A percentile compares a stretch with the other conserved stretches of the same genome.
Evolutionary conservation across 2,329 filamentous ascomycete genomes (phyloP).

Genomic region (Sordariomycetes sp.): DNA sequence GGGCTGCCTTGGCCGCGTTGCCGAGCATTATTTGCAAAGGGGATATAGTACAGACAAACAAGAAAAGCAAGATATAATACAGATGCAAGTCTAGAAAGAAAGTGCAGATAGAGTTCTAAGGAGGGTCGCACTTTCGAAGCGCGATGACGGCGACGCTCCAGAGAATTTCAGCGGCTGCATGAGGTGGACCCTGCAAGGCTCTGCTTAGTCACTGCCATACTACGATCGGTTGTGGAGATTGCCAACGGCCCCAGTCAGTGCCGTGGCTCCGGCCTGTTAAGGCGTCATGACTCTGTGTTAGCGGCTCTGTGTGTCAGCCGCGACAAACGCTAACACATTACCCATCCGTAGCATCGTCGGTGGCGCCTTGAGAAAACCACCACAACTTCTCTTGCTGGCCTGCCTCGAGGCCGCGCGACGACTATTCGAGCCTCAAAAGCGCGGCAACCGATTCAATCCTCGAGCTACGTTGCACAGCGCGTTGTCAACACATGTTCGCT

Average conservation of each 20-base stretch:
- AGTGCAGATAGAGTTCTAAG: not conserved
- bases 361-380: constrained; percentile 3
- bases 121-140: not conserved
- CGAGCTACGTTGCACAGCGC: no score
- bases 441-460: no score
- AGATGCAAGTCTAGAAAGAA: not conserved
- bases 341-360: not conserved
- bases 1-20: constrained; percentile 40
- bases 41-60: not conserved
- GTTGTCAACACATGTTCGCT: no score
- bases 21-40: constrained; percentile 32
- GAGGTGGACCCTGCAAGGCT: not conserved
- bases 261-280: not conserved
- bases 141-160: not conserved
- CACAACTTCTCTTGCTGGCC: constrained; percentile 1
- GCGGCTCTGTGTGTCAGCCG: not conserved
- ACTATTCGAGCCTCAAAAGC: not conserved
- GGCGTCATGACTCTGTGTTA: not conserved
- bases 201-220: not conserved
- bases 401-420: not conserved
- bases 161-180: constrained; percentile 1
- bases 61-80: not conserved
- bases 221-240: constrained; percentile 1
- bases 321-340: not conserved
- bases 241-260: not conserved